phyloP scores from a whole-genome alignment of 2,329 filamentous ascomycete species.

The Verticillium longisporum region DNA sequence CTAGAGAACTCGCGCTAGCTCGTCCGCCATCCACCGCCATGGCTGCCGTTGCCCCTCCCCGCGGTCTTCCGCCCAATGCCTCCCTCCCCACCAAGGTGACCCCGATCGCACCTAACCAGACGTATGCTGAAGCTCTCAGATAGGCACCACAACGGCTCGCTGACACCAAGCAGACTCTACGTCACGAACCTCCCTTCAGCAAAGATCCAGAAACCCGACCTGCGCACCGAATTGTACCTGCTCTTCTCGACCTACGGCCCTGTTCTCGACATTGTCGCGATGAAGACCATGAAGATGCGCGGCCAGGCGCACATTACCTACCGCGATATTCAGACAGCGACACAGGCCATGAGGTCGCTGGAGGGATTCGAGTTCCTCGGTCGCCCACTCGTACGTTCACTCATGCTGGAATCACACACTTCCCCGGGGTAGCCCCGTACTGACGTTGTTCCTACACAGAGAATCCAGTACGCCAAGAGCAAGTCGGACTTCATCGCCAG shows the following conservation, averaged over 20 bases:
- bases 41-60: conserved; percentile 28
- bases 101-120: conserved; percentile 64
- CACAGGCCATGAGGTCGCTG: conserved; percentile 84
- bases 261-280: conserved; percentile 82
- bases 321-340: conserved; percentile 82
- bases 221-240: conserved; percentile 83
- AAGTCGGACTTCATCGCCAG: conserved; percentile 86
- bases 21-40: conserved; percentile 16
- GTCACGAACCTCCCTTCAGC: conserved; percentile 77
- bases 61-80: conserved; percentile 31
- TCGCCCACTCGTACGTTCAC: conserved; percentile 64
- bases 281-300: conserved; percentile 88
- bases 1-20: neutral
- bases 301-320: conserved; percentile 93
- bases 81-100: conserved; percentile 44
- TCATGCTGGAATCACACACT: neutral
- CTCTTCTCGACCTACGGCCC: conserved; percentile 91
- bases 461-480: conserved; percentile 83
- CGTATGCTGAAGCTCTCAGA: conserved; percentile 41
- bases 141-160: neutral
- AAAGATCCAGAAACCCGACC: conserved; percentile 83
- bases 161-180: conserved; percentile 58
- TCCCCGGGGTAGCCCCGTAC: neutral
- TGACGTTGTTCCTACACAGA: conserved; percentile 41
- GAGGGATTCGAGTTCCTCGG: conserved; percentile 85